phyloP scores from a whole-genome alignment of 176 grass and related monocot genomes.

The Typha latifolia region DNA sequence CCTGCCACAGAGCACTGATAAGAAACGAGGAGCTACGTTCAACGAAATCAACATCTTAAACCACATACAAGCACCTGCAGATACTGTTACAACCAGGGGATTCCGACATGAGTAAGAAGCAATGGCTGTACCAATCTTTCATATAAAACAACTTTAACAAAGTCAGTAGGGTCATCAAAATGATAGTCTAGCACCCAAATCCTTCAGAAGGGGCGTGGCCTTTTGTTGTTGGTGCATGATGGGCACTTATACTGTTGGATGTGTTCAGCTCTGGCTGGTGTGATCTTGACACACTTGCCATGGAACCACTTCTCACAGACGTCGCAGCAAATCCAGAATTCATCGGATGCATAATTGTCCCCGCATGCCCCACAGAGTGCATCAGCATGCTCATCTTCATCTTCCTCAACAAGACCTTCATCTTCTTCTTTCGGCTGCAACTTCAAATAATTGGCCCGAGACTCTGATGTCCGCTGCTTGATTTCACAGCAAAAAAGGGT shows the following conservation, averaged over 20 bases:
- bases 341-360: slow-evolving; percentile 74
- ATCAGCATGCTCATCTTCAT: slow-evolving; percentile 75
- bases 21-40: too few species aligned
- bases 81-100: too few species aligned
- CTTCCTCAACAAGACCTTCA: slow-evolving; percentile 19
- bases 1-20: too few species aligned
- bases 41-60: too few species aligned
- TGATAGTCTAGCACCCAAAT: too few species aligned
- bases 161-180: too few species aligned
- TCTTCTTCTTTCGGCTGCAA: slow-evolving; percentile 41
- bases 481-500: not conserved
- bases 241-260: slow-evolving; percentile 99
- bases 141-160: too few species aligned
- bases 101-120: too few species aligned
- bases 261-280: slow-evolving; percentile 87
- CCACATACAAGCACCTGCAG: too few species aligned
- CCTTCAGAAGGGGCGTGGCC: slow-evolving; percentile 40
- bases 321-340: slow-evolving; percentile 99
- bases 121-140: too few species aligned
- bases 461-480: slow-evolving; percentile 41
- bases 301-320: slow-evolving; percentile 98
- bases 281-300: slow-evolving; percentile 93
- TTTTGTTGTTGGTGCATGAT: slow-evolving; percentile 59
- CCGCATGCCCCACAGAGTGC: slow-evolving; percentile 76
- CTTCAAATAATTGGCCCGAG: slow-evolving; percentile 39